Evolutionary conservation across 306 rosid species (phyloP), one percentile per base, ranked within the genome.

Genomic region (Betula pendula): DNA sequence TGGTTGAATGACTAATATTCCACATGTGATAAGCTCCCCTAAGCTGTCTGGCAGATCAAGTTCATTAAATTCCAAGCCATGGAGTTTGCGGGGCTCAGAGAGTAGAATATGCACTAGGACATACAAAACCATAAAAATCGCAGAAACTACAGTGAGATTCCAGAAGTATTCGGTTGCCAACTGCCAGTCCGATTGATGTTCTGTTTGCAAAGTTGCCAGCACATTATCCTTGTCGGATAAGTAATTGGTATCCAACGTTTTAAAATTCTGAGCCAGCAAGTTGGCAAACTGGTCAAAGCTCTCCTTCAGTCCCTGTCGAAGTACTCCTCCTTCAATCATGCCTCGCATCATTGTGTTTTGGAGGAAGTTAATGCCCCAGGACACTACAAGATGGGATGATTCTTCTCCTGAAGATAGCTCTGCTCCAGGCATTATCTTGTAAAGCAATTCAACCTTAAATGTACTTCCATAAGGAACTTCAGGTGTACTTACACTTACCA

Each of bases 381-480:
- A 90, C 65, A 95, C 68, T 59, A 85, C 80, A 71, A 95, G 89
- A 75, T 60, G 87, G 15, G 97, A 87, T 25, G 87, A 78, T 72
- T 81, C 81, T 72, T 85, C 91, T 68, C 86, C 93, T 47, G 88
- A 86, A 67, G 89, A 74, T 74, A 70, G 52, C 69, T 86, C 92
- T 58, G 82, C 86, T 62, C 89, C 90, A 6, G 89, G 88, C 81
- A 78, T 77, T 86, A 95, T 88, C 96, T 89, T 90, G 90, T 90
- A 92, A 81, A 95, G 95, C 80, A 95, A 72, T 81, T 92, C 93
- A 29, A 85, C 77, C 77, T 67, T 83, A 82, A 95, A 95, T 43
- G 92, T 38, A 79, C 77, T 89, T 20, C 98, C 98, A 76, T 80
- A 89, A 43, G 95, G 97, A n/a, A 88, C 98, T 51, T 95, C 97